These are phyloP conservation scores for Rhypophila decipiens DNA, from an alignment of 495 filamentous ascomycete genomes.

Conservation along the genomic window DNA sequence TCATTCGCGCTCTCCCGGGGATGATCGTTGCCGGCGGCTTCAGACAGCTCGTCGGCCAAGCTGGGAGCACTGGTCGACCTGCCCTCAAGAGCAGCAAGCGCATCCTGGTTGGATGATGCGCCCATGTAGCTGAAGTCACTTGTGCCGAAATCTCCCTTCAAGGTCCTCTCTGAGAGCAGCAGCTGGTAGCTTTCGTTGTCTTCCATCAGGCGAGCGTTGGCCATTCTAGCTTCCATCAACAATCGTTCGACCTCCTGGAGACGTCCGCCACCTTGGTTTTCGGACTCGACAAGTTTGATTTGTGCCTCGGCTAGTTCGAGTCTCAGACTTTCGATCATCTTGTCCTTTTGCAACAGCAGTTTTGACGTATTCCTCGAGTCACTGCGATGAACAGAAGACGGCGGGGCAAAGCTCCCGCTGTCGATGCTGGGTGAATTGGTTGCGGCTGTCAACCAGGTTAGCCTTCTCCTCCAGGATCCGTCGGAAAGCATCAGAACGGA, in stretches of 20 bases:
- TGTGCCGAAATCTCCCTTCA: slow-evolving; percentile 88
- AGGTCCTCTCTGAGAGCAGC: slow-evolving; percentile 82
- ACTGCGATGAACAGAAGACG: slow-evolving; percentile 69
- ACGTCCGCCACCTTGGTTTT: slow-evolving; percentile 81
- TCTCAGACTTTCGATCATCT: slow-evolving; percentile 84
- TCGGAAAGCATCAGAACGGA: not conserved
- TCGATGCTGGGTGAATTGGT: slow-evolving; percentile 53
- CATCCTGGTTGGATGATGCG: slow-evolving; percentile 47
- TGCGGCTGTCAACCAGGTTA: slow-evolving; percentile 30
- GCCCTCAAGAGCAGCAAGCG: slow-evolving; percentile 50
- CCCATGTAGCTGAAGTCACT: slow-evolving; percentile 70
- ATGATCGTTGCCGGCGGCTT: slow-evolving; percentile 46
- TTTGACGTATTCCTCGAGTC: slow-evolving; percentile 82
- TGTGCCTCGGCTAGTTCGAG: slow-evolving; percentile 91
- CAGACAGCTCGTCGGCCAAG: slow-evolving; percentile 85
- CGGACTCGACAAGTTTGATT: slow-evolving; percentile 90
- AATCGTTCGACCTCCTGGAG: slow-evolving; percentile 81
- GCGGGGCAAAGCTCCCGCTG: slow-evolving; percentile 78
- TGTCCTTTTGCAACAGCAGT: slow-evolving; percentile 88
- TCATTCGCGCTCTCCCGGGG: slow-evolving; percentile 49
- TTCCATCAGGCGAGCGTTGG: slow-evolving; percentile 92
- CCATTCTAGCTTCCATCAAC: slow-evolving; percentile 84
- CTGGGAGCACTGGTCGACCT: slow-evolving; percentile 45
- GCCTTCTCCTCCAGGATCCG: not conserved
- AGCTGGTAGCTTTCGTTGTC: slow-evolving; percentile 98